Evolutionary conservation across 2,329 filamentous ascomycete species (phyloP).

Genomic region (Fusarium lateritium): DNA sequence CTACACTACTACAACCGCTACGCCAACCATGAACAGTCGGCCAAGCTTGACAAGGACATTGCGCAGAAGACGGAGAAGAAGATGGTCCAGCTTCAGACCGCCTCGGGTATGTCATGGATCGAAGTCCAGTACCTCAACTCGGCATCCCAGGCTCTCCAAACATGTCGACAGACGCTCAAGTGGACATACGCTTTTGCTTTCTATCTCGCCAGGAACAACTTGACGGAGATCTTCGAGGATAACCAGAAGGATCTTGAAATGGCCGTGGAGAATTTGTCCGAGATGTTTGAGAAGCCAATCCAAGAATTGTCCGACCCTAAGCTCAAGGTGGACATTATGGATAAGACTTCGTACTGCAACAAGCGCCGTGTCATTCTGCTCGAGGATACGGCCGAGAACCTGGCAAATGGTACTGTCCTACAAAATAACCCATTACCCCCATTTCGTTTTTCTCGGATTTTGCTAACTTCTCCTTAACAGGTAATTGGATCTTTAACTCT

Average conservation of each 20-base stretch:
- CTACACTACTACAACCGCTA: conserved; percentile 99
- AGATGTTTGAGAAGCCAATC: conserved; percentile 99
- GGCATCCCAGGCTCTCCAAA: conserved; percentile 93
- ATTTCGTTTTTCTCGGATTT: neutral
- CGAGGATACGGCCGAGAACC: conserved; percentile 92
- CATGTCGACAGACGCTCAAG: conserved; percentile 97
- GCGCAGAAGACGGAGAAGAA: conserved; percentile 98
- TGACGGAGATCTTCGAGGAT: conserved; percentile 97
- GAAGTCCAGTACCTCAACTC: conserved; percentile 97
- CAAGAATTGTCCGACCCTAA: conserved; percentile 87
- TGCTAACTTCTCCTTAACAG: conserved; percentile 53
- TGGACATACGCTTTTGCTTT: conserved; percentile 99
- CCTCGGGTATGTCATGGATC: conserved; percentile 98
- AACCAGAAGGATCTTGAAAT: conserved; percentile 99
- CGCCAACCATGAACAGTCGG: conserved; percentile 98
- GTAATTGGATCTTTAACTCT: conserved; percentile 63
- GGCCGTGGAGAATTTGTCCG: conserved; percentile 95
- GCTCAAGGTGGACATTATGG: conserved; percentile 97
- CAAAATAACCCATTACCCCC: neutral
- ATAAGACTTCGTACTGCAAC: conserved; percentile 98
- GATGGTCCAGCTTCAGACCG: conserved; percentile 95
- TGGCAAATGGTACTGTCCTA: conserved; percentile 78
- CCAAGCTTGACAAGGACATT: conserved; percentile 95
- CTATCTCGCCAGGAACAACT: conserved; percentile 95
- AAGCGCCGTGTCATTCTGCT: conserved; percentile 91